Percentiles rank a stretch among this genome's conserved stretches.
These are phyloP conservation scores for Phyllosticta citrichinensis DNA, from an alignment of 2,329 filamentous ascomycete genomes.

Conservation along the genomic window DNA sequence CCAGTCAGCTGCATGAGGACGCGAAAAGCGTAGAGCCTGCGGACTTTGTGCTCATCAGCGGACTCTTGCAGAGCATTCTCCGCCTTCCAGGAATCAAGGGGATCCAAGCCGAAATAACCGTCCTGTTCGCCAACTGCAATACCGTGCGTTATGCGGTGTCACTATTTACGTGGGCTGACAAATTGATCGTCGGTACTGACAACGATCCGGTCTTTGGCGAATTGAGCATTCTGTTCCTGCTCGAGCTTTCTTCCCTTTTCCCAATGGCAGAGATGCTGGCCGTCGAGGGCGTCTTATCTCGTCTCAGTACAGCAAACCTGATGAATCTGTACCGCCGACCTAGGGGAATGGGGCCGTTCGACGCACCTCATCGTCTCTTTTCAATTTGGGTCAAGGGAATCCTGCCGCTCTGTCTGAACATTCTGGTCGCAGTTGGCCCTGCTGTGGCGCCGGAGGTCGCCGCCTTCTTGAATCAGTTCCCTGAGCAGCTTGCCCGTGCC, in stretches of 20 bases:
- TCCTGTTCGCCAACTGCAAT: slow-evolving; percentile 49
- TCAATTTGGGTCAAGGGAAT: slow-evolving; percentile 83
- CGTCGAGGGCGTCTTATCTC: slow-evolving; percentile 71
- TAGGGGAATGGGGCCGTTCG: slow-evolving; percentile 67
- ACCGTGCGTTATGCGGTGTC: slow-evolving; percentile 72
- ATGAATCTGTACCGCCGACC: slow-evolving; percentile 61
- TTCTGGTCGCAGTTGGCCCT: slow-evolving; percentile 70
- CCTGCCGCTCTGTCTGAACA: slow-evolving; percentile 77
- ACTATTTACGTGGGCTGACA: slow-evolving; percentile 89
- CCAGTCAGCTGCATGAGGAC: slow-evolving; percentile 70
- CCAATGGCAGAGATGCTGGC: slow-evolving; percentile 82
- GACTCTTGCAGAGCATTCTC: slow-evolving; percentile 75
- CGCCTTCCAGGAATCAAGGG: slow-evolving; percentile 64
- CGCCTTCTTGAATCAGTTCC: slow-evolving; percentile 82
- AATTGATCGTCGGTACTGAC: slow-evolving; percentile 52
- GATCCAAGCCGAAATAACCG: slow-evolving; percentile 41
- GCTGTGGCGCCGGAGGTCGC: slow-evolving; percentile 77
- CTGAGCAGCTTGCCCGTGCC: slow-evolving; percentile 63
- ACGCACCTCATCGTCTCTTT: slow-evolving; percentile 67
- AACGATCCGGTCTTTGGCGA: slow-evolving; percentile 89
- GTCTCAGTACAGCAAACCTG: slow-evolving; percentile 69
- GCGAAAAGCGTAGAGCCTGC: slow-evolving; percentile 56
- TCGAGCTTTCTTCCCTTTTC: slow-evolving; percentile 75
- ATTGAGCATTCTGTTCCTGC: slow-evolving; percentile 76
- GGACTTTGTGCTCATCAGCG: slow-evolving; percentile 79